Evolutionary conservation across 2,329 filamentous ascomycete species (phyloP).

Genomic region (Monosporascus sp.): DNA sequence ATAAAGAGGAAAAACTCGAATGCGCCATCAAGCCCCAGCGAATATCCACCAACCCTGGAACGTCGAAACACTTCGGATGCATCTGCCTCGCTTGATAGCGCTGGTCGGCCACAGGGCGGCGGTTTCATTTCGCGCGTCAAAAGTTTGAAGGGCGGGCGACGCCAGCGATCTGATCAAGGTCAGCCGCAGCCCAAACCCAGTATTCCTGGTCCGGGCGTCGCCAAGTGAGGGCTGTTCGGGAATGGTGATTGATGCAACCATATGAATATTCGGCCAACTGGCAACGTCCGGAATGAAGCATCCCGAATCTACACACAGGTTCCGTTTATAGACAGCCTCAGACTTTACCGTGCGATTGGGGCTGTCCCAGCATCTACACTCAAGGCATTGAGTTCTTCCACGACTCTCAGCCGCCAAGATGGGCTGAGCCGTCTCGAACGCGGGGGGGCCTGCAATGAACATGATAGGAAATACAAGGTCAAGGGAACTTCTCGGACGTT

Average conservation of each 20-base stretch:
- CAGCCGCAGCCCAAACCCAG: conserved; percentile 11
- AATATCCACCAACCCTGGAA: conserved; percentile 47
- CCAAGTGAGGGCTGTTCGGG: conserved; percentile 9
- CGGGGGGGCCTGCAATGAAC: not conserved
- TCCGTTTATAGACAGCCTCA: too few species aligned
- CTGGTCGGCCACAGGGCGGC: conserved; percentile 39
- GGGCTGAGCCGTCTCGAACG: too few species aligned
- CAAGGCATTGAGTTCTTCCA: too few species aligned
- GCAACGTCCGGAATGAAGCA: too few species aligned
- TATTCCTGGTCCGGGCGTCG: conserved; percentile 13
- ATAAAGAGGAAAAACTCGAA: conserved; percentile 33
- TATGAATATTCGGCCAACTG: too few species aligned
- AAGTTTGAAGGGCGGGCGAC: conserved; percentile 69
- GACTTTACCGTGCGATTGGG: too few species aligned
- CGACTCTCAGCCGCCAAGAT: too few species aligned
- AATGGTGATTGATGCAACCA: not conserved
- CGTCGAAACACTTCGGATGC: conserved; percentile 59
- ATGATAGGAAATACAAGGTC: not conserved
- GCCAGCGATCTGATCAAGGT: conserved; percentile 35
- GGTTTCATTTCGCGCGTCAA: conserved; percentile 76
- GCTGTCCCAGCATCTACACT: too few species aligned
- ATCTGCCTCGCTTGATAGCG: conserved; percentile 33
- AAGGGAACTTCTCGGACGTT: not conserved
- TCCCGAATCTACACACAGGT: too few species aligned
- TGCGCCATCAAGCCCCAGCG: conserved; percentile 47